Evolutionary conservation across 208 protist species (phyloP), one percentile per base, ranked within the genome.

Genomic region (Leptomonas pyrrhocoris): DNA sequence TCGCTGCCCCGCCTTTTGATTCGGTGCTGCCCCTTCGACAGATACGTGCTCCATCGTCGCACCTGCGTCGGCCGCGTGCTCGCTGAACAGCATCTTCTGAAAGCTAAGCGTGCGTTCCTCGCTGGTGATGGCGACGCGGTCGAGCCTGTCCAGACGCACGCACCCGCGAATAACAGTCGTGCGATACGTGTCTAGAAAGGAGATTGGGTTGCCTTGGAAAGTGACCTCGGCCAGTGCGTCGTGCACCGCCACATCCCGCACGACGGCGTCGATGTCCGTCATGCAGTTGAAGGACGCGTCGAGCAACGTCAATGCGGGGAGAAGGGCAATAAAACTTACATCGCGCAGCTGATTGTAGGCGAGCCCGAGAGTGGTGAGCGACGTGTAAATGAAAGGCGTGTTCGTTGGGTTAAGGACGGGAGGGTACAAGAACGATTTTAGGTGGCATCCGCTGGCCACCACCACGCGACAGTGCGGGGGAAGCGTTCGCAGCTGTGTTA

Each of bases 261-360:
- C 77, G 28, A 78, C 73, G 2, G 43, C 68, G 21, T 79, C 72
- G 18, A 93, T 46, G 59, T 75, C 73, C n/a, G 54, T 66, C 5
- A 96, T 30, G 57, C 68, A 54, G 64, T 96, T 96, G 74, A 79
- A 74, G 7, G 82, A 81, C 48, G 93, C 71, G 61, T 96, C 84
- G 18, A 96, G 65, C 31, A 93, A 71, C 31, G 77, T 72, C 49
- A 96, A 67, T 15, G 74, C 76, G 3, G 91, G 88, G 0, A 94
- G 57, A 15, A 74, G 64, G 5, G 38, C 3, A 16, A 90, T 19
- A 56, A 96, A 96, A 19, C 60, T 31, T 11, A 94, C 25, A 18
- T 59, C 27, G 2, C 60, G 58, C 21, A 96, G 63, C 15, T 45
- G 27, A 68, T 96, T 96, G 74, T 82, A 91, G 23, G 88, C 61